These are phyloP conservation scores for Schizonepeta tenuifolia DNA, from an alignment of 257 asterid species.

Conservation along the genomic window DNA sequence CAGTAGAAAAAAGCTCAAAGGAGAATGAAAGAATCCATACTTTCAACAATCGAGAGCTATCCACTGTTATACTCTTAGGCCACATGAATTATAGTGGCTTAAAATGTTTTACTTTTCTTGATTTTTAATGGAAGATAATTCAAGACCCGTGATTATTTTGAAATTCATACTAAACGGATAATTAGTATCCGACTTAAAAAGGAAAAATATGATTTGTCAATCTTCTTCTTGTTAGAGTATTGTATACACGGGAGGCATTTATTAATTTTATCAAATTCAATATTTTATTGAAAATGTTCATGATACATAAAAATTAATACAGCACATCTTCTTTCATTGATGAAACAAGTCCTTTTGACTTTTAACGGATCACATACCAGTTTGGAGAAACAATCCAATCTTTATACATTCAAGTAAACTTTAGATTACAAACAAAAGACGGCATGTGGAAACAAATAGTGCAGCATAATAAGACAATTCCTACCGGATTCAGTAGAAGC, in stretches of 20 bases:
- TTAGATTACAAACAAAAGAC: not conserved
- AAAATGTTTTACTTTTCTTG: not conserved
- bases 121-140: not conserved
- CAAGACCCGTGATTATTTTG: not conserved
- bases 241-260: not conserved
- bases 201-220: not conserved
- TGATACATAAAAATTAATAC: not conserved
- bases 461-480: slow-evolving; percentile 40
- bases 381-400: not conserved
- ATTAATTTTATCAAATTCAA: not conserved
- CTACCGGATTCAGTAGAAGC: slow-evolving; percentile 95
- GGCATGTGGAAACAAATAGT: slow-evolving; percentile 16
- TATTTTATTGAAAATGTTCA: not conserved
- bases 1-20: slow-evolving; percentile 10
- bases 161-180: not conserved
- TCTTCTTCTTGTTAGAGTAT: not conserved
- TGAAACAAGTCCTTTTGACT: not conserved
- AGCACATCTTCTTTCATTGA: not conserved
- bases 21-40: not conserved
- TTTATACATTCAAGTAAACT: not conserved
- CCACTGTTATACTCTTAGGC: not conserved
- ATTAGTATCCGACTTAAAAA: not conserved
- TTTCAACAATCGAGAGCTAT: not conserved
- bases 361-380: slow-evolving; percentile 3
- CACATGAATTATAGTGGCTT: not conserved